A percentile compares a stretch with the other conserved stretches of the same genome.
phyloP scores from a whole-genome alignment of 768 basidiomycete species.

The Pulveroboletus sp. region DNA sequence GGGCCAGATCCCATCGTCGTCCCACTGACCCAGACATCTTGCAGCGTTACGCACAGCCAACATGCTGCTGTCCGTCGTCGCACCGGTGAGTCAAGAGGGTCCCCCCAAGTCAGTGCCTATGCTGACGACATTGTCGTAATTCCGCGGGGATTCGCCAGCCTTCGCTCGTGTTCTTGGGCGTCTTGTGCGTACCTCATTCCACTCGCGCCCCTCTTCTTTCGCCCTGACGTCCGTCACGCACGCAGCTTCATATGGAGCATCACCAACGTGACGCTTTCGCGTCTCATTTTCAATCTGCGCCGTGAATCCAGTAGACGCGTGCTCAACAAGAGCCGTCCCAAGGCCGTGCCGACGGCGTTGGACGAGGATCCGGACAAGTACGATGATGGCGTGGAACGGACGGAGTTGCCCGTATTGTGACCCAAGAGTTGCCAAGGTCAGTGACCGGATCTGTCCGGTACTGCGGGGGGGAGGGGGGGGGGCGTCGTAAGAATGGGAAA shows the following conservation, averaged over 20 bases:
- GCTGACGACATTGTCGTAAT: not conserved
- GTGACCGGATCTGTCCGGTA: not conserved
- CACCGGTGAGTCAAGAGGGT: constrained; percentile 20
- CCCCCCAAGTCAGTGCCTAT: not conserved
- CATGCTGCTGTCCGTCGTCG: constrained; percentile 16
- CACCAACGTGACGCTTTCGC: constrained; percentile 31
- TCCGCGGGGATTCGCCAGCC: constrained; percentile 5
- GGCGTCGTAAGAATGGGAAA: no score
- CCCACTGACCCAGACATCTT: not conserved
- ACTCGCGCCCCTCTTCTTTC: not conserved
- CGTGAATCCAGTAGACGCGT: constrained; percentile 4
- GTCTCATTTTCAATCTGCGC: constrained; percentile 34
- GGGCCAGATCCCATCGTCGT: not conserved
- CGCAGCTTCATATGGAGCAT: constrained; percentile 37
- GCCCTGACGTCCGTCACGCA: not conserved
- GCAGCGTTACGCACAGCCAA: constrained; percentile 23
- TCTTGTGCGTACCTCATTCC: constrained; percentile 18
- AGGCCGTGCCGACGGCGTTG: no score
- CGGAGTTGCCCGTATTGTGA: constrained; percentile 6
- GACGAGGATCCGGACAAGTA: not conserved
- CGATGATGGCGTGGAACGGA: not conserved
- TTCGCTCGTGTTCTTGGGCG: constrained; percentile 18
- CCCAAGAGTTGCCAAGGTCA: not conserved
- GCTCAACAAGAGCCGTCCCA: not conserved
- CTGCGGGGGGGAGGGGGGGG: no score